These are phyloP conservation scores for Blastobotrys proliferans DNA, from an alignment of 1,139 yeast genomes.

Conservation along the genomic window DNA sequence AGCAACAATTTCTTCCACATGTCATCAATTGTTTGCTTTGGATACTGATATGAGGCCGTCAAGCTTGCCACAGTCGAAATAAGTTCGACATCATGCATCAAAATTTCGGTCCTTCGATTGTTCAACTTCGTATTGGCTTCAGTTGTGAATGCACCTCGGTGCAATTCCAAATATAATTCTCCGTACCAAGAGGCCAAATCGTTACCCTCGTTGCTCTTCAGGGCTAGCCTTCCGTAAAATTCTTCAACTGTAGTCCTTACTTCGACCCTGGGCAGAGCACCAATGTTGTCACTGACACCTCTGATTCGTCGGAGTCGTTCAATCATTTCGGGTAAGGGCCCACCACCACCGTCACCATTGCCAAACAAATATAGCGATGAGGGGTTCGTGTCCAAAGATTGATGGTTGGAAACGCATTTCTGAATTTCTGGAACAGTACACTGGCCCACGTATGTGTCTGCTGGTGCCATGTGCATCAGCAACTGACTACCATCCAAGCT, in stretches of 20 bases:
- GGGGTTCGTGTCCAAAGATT: constrained; percentile 73
- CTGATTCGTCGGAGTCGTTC: constrained; percentile 88
- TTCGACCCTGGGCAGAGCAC: constrained; percentile 73
- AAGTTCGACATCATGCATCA: constrained; percentile 80
- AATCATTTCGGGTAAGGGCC: constrained; percentile 89
- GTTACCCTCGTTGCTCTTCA: constrained; percentile 58
- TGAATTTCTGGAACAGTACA: constrained; percentile 91
- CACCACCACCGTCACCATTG: constrained; percentile 98
- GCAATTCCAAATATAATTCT: constrained; percentile 89
- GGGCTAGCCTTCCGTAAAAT: constrained; percentile 64
- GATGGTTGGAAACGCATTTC: constrained; percentile 74
- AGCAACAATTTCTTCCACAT: constrained; percentile 86
- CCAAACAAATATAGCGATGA: constrained; percentile 76
- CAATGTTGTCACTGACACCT: constrained; percentile 72
- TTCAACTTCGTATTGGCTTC: constrained; percentile 80
- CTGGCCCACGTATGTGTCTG: constrained; percentile 86
- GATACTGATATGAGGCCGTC: constrained; percentile 51
- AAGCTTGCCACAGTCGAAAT: constrained; percentile 74
- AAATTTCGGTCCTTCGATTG: constrained; percentile 73
- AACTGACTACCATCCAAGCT: constrained; percentile 92
- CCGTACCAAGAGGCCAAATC: constrained; percentile 85
- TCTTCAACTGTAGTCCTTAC: constrained; percentile 73
- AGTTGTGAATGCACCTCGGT: constrained; percentile 93
- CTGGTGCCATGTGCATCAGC: constrained; percentile 96
- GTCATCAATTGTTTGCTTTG: constrained; percentile 57